phyloP scores from a whole-genome alignment of 2,329 filamentous ascomycete genomes.

The Calcarisporium arbuscula region DNA sequence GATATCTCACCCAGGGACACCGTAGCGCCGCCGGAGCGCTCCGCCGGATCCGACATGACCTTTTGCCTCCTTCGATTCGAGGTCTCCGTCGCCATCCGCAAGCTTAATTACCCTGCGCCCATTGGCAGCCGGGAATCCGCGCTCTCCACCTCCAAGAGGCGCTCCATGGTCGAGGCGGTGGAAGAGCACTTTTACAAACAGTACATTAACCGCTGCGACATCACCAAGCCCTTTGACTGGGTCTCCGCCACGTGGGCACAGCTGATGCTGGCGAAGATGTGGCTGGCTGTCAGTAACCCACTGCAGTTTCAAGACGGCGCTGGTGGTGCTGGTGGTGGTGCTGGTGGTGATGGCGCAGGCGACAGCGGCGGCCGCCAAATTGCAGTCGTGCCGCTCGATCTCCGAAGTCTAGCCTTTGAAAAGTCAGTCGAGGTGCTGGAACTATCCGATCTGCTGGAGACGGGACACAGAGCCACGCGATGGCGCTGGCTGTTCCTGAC shows the following conservation, averaged over 20 bases:
- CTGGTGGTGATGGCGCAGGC: no score
- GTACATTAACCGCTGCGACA: conserved; percentile 1
- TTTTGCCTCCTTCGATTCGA: conserved; percentile 12
- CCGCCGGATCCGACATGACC: conserved; percentile 9
- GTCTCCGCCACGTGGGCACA: not conserved
- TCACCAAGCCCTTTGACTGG: not conserved
- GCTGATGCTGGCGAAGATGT: conserved; percentile 3
- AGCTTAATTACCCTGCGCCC: conserved; percentile 4
- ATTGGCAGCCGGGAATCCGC: not conserved
- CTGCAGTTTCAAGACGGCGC: no score
- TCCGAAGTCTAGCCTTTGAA: no score
- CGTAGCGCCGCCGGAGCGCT: not conserved
- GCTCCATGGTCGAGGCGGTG: not conserved
- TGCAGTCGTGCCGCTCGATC: no score
- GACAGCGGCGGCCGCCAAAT: no score
- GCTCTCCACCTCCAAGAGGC: not conserved
- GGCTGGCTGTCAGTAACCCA: conserved; percentile 2
- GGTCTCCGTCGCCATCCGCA: conserved; percentile 4
- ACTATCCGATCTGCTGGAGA: conserved; percentile 51
- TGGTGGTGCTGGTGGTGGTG: no score
- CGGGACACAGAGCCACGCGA: conserved; percentile 49
- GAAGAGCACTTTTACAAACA: conserved; percentile 3
- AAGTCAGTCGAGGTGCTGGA: conserved; percentile 55
- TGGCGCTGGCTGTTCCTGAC: conserved; percentile 62
- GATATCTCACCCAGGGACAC: conserved; percentile 1